Conservation (phyloP, 257 asterid genomes). For the Solanum sparsipilum region DNA sequence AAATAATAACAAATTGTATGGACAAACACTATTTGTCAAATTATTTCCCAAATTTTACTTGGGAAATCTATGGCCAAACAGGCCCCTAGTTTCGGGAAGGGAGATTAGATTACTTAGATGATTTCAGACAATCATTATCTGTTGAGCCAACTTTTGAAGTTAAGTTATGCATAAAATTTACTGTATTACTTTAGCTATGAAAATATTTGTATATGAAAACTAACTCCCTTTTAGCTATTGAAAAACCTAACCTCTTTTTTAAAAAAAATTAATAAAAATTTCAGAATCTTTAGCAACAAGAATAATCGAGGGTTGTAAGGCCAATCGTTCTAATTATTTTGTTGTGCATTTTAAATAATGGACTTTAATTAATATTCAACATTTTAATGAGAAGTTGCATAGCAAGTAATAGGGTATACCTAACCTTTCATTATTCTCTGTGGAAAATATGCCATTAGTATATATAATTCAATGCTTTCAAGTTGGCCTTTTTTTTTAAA, state of each 20-base stretch:
- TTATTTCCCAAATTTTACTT: too few species aligned
- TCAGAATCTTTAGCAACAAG: neutral
- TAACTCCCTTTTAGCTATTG: neutral
- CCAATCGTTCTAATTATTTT: neutral
- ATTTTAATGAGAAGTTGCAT: neutral
- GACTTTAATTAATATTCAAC: neutral
- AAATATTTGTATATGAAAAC: neutral
- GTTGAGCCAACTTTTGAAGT: neutral
- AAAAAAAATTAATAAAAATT: too few species aligned
- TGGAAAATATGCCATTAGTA: neutral
- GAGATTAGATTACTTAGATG: too few species aligned
- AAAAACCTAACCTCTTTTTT: neutral
- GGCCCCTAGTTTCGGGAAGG: too few species aligned
- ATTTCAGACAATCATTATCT: neutral
- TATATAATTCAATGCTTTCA: neutral
- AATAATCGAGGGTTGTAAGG: neutral
- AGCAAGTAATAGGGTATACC: neutral
- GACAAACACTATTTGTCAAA: too few species aligned
- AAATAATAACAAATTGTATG: too few species aligned
- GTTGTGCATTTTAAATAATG: neutral
- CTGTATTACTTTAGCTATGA: neutral
- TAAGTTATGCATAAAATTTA: neutral
- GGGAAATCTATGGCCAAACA: too few species aligned
- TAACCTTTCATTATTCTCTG: neutral
- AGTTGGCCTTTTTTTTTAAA: constrained; percentile 6